phyloP scores from a whole-genome alignment of 345 rosid species.

The Anastatica hierochuntica region DNA sequence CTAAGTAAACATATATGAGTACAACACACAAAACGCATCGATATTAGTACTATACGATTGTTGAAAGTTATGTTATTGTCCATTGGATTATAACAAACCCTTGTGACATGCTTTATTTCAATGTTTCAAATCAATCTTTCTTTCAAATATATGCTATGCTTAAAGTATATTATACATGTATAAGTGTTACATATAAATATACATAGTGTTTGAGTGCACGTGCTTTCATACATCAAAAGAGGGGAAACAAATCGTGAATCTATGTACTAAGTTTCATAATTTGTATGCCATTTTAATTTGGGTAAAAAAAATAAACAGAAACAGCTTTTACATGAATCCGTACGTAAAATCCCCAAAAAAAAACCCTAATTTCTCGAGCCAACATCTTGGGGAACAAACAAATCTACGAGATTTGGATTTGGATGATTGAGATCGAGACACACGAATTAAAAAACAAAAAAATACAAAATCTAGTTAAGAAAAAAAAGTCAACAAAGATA shows the following conservation, averaged over 20 bases:
- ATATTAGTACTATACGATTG: conserved; percentile 22
- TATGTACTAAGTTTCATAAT: conserved; percentile 21
- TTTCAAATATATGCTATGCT: background rate
- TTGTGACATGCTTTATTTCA: conserved; percentile 7
- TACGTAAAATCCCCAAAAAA: conserved; percentile 16
- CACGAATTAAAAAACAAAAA: too few relatives aligned
- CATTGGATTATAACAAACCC: conserved; percentile 17
- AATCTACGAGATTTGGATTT: too few relatives aligned
- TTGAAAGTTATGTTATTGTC: conserved; percentile 16
- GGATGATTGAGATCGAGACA: too few relatives aligned
- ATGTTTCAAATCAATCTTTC: conserved; percentile 25
- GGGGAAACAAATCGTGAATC: conserved; percentile 17
- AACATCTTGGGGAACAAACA: conserved; percentile 4
- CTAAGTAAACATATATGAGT: conserved; percentile 17
- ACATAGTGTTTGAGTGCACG: conserved; percentile 16
- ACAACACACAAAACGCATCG: conserved; percentile 4
- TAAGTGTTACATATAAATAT: background rate
- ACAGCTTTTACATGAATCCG: conserved; percentile 25
- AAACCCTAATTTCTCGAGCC: conserved; percentile 30
- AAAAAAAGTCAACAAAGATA: conserved; percentile 6
- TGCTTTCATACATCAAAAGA: conserved; percentile 22
- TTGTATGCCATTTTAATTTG: conserved; percentile 20
- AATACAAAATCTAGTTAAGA: background rate
- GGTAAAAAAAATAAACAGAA: background rate
- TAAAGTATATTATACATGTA: background rate